phyloP scores from a whole-genome alignment of 2,329 filamentous ascomycete genomes.

The Paracoccidioides brasiliensis region DNA sequence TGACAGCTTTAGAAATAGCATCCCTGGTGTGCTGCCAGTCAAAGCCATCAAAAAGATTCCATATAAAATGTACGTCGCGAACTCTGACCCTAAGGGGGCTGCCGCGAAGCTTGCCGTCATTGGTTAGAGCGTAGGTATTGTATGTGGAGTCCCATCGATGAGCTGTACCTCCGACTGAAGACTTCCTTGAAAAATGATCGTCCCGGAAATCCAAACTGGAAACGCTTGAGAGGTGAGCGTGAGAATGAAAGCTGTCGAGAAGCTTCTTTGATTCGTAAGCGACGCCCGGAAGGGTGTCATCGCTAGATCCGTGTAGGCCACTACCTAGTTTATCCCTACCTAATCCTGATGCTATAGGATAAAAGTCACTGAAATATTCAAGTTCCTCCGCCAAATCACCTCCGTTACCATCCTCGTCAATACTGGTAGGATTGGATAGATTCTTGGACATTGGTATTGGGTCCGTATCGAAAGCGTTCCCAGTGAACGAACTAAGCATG shows the following conservation, averaged over 20 bases:
- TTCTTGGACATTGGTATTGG: conserved; percentile 22
- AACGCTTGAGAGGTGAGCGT: conserved; percentile 42
- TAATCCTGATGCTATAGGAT: conserved; percentile 28
- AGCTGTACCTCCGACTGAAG: conserved; percentile 51
- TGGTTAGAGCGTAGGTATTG: conserved; percentile 59
- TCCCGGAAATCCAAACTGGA: conserved; percentile 61
- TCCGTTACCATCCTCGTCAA: conserved; percentile 26
- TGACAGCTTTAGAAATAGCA: conserved; percentile 73
- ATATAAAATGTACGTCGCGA: conserved; percentile 83
- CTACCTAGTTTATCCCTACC: conserved; percentile 10
- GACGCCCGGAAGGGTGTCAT: conserved; percentile 8
- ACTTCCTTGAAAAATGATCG: conserved; percentile 57
- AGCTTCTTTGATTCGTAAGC: conserved; percentile 5
- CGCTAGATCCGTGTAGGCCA: conserved; percentile 9
- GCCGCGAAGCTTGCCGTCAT: conserved; percentile 46
- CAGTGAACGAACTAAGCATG: conserved; percentile 78
- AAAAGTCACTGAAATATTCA: conserved; percentile 45
- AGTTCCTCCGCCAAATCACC: conserved; percentile 28
- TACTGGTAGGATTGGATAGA: conserved; percentile 29
- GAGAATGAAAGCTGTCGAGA: conserved; percentile 38
- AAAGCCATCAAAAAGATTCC: conserved; percentile 96
- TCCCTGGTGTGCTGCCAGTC: conserved; percentile 87
- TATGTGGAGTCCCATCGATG: conserved; percentile 68
- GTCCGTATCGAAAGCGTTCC: conserved; percentile 56
- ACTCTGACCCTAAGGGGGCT: conserved; percentile 67